Evolutionary conservation across 2,329 filamentous ascomycete genomes (phyloP).

Genomic region (Fusarium praegraminearum): DNA sequence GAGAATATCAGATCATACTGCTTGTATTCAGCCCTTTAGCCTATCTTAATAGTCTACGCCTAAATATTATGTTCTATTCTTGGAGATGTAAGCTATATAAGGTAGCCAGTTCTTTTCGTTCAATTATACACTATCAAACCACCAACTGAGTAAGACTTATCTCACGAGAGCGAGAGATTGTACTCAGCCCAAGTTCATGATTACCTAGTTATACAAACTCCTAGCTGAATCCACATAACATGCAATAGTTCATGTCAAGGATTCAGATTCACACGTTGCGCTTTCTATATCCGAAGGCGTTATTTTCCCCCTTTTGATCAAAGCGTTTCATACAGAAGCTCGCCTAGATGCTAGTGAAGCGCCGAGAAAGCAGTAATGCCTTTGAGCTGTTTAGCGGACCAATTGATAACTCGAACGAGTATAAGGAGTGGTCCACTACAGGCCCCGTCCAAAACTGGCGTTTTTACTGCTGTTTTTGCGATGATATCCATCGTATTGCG

Average conservation of each 20-base stretch:
- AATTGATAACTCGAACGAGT: constrained; percentile 26
- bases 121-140: constrained; percentile 11
- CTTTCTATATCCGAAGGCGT: constrained; percentile 4
- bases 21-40: neutral
- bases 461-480: constrained; percentile 16
- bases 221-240: constrained; percentile 5
- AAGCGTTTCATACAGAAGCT: constrained; percentile 12
- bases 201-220: neutral
- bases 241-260: neutral
- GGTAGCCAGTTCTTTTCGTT: neutral
- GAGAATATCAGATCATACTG: constrained; percentile 34
- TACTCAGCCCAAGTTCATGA: constrained; percentile 6
- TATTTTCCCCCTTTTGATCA: constrained; percentile 9
- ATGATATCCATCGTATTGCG: constrained; percentile 12
- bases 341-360: constrained; percentile 24
- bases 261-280: constrained; percentile 7
- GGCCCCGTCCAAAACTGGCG: constrained; percentile 12
- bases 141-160: neutral
- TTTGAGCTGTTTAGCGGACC: constrained; percentile 33
- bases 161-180: neutral
- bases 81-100: neutral
- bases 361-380: constrained; percentile 17
- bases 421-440: constrained; percentile 19
- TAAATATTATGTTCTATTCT: constrained; percentile 7
- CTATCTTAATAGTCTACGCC: constrained; percentile 3